Evolutionary conservation across 1,284 basidiomycete species (phyloP), one percentile per base, ranked within the genome.

Genomic region (Trametes polyzona): DNA sequence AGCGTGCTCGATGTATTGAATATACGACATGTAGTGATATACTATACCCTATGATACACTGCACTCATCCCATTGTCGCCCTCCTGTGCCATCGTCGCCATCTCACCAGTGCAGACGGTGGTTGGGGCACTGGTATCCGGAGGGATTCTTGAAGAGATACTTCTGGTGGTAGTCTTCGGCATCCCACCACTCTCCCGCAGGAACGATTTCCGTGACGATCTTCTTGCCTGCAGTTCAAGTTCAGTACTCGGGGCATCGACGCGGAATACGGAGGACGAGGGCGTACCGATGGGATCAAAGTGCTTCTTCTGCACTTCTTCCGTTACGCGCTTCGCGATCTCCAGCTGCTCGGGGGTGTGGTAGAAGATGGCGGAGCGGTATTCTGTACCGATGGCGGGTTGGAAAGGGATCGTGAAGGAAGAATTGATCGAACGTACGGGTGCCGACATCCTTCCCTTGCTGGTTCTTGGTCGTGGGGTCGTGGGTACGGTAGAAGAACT

Each of bases 291-390:
- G 7, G 88, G 83, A n/a, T 85, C 83, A 64, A 87, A 88, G 63
- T 96, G 86, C 73, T 92, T 92, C 59, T 83, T 84, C 74, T 97
- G 92, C 1, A 98, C 86, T 69, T 96, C 91, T 23, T 83, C 82
- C 0, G 92, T 96, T 2, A 98, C 88, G 41, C 86, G 83, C 66
- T 86, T 81, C 1, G 95, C 96, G 46, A 87, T 83, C 43, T 80
- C 72, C 44, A 80, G 79, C 74, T 99, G 96, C 68, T 92, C 90
- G 0, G 83, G 79, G 1, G 85, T 83, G 67, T 92, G 79, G 37
- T 86, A 90, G 76, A 95, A 98, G 71, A 99, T 96, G 21, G 87
- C 93, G 2, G 93, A 95, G 51, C 96, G 92, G 75, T 98, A 98
- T 74, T 98, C 92, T 92, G 73, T 16, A 30, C 27, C 30, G 19